Conservation (phyloP, 2,329 filamentous ascomycete genomes). For the Chrysoporthe puriensis region DNA sequence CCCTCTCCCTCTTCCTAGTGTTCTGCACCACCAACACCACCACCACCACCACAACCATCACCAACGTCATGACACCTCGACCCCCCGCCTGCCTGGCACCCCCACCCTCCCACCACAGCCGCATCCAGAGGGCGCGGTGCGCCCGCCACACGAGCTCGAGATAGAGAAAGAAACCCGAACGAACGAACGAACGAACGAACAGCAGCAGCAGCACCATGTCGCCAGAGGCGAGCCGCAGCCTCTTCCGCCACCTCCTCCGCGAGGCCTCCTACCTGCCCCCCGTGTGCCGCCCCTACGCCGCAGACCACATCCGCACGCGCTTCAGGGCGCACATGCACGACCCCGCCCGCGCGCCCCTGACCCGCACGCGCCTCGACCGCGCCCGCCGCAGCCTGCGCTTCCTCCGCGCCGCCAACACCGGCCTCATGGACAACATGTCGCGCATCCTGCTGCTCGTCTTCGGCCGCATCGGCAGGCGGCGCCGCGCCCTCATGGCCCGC, state of each 20-base stretch:
- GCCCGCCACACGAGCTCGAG: too few relatives aligned
- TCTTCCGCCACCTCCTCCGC: slow-evolving; percentile 64
- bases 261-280: slow-evolving; percentile 63
- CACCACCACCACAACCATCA: too few relatives aligned
- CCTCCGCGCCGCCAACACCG: slow-evolving; percentile 57
- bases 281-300: slow-evolving; percentile 50
- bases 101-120: background rate
- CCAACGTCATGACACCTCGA: too few relatives aligned
- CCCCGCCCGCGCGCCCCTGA: slow-evolving; percentile 19
- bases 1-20: too few relatives aligned
- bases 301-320: slow-evolving; percentile 46
- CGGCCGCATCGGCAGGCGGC: slow-evolving; percentile 55
- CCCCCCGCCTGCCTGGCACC: background rate
- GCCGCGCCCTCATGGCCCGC: slow-evolving; percentile 50
- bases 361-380: slow-evolving; percentile 40
- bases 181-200: too few relatives aligned
- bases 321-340: slow-evolving; percentile 49
- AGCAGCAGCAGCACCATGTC: too few relatives aligned
- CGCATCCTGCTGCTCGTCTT: slow-evolving; percentile 54
- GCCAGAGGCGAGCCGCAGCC: slow-evolving; percentile 39
- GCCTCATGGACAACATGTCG: slow-evolving; percentile 51
- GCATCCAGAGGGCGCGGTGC: too few relatives aligned
- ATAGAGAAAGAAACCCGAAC: too few relatives aligned
- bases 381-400: slow-evolving; percentile 49
- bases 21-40: too few relatives aligned